Evolutionary conservation across 208 protist genomes (phyloP), one percentile per base, ranked within the genome.

Genomic region (Acanthamoeba sp.): DNA sequence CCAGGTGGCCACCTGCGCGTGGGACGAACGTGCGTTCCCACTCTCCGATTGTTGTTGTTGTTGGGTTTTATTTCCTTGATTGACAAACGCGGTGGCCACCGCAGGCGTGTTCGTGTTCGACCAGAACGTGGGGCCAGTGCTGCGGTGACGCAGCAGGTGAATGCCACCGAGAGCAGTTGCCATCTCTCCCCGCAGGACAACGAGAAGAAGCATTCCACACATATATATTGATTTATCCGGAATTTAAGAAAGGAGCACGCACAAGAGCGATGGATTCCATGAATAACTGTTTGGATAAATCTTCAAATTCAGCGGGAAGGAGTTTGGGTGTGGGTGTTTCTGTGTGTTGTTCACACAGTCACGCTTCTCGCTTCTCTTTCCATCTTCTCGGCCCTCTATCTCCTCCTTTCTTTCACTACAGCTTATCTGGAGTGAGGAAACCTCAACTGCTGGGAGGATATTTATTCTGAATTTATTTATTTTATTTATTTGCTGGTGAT

Each of bases 1-100:
- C 20, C 85, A 96, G 71, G 85, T 97, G 38, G 96, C 96, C 45
- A 96, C 94, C 32, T 97, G 96, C 71, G 57, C 64, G 29, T 97
- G 96, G 96, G 96, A 97, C 59, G 93, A 97, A 42, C 62, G 88
- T 93, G 48, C 88, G 12, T 42, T 66, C 1, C n/a, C n/a, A n/a
- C n/a, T n/a, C n/a, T n/a, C n/a, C n/a, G n/a, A n/a, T n/a, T n/a
- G n/a, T n/a, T n/a, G n/a, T n/a, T n/a, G n/a, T n/a, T n/a, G n/a
- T n/a, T n/a, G n/a, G n/a, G n/a, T n/a, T n/a, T n/a, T n/a, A n/a
- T n/a, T n/a, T n/a, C n/a, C n/a, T n/a, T n/a, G n/a, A n/a, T n/a
- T n/a, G n/a, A n/a, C n/a, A n/a, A n/a, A n/a, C n/a, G n/a, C n/a
- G n/a, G n/a, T n/a, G n/a, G n/a, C n/a, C n/a, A n/a, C n/a, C n/a